phyloP scores from a whole-genome alignment of 768 basidiomycete genomes.

The Botryobasidium botryosum region DNA sequence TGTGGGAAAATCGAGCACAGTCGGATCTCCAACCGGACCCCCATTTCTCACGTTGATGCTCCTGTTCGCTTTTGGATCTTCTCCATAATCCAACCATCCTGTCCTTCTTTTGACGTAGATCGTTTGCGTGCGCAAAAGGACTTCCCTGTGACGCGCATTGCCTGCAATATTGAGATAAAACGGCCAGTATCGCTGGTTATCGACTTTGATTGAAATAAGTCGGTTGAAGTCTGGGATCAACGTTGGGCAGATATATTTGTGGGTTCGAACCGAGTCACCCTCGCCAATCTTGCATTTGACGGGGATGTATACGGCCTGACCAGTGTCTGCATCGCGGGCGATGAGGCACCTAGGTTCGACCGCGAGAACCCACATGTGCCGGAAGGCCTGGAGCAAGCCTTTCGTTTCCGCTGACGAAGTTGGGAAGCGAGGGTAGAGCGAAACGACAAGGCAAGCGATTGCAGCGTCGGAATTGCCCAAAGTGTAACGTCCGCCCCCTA shows the following conservation, averaged over 20 bases:
- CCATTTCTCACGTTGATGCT: constrained; percentile 82
- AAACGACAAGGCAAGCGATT: constrained; percentile 72
- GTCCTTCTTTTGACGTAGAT: constrained; percentile 85
- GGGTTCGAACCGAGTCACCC: constrained; percentile 37
- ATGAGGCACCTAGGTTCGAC: constrained; percentile 87
- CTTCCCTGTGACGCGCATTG: constrained; percentile 46
- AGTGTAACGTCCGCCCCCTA: constrained; percentile 84
- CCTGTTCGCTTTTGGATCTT: constrained; percentile 85
- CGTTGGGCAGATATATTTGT: constrained; percentile 80
- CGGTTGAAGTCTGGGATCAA: constrained; percentile 78
- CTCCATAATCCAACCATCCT: constrained; percentile 82
- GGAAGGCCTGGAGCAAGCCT: constrained; percentile 76
- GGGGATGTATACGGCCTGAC: constrained; percentile 81
- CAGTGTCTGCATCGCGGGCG: constrained; percentile 81
- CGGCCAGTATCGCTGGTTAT: constrained; percentile 93
- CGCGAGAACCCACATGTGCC: constrained; percentile 93
- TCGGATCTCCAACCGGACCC: constrained; percentile 66
- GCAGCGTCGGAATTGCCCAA: constrained; percentile 84
- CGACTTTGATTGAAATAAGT: constrained; percentile 66
- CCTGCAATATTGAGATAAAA: constrained; percentile 66
- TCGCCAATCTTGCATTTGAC: constrained; percentile 74
- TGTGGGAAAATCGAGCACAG: constrained; percentile 72
- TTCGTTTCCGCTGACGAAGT: constrained; percentile 71
- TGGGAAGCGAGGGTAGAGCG: constrained; percentile 86
- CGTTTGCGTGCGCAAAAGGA: constrained; percentile 59